These are phyloP conservation scores for Rubia tinctorum DNA, from an alignment of 305 asterid species.

Conservation along the genomic window DNA sequence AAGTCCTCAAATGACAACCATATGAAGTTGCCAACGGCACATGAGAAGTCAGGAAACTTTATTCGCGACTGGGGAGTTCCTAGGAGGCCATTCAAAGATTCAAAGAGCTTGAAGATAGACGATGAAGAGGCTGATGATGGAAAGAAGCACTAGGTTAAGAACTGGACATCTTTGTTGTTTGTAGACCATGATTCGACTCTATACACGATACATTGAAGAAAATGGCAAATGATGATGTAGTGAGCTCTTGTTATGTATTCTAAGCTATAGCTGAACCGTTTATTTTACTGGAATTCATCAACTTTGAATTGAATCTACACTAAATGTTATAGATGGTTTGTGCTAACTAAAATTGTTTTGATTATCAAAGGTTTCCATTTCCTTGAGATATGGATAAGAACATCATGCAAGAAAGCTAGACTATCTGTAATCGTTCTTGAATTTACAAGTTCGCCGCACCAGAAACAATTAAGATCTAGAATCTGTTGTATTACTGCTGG, in stretches of 20 bases:
- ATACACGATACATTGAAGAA: neutral
- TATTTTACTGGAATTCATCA: neutral
- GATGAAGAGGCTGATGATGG: slow-evolving; percentile 33
- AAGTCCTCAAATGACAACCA: slow-evolving; percentile 23
- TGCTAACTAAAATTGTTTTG: neutral
- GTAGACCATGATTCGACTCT: slow-evolving; percentile 9
- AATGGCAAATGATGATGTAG: neutral
- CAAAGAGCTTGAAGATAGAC: slow-evolving; percentile 36
- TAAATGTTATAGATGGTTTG: neutral
- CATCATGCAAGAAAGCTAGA: neutral
- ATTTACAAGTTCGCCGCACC: neutral
- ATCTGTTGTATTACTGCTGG: slow-evolving; percentile 11
- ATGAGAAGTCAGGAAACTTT: slow-evolving; percentile 40
- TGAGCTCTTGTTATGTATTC: neutral
- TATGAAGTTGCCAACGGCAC: slow-evolving; percentile 54
- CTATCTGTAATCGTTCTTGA: neutral
- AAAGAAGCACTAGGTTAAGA: slow-evolving; percentile 28
- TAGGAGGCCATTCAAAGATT: slow-evolving; percentile 35
- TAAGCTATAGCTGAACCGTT: neutral
- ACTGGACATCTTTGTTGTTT: neutral
- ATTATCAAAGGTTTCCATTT: neutral
- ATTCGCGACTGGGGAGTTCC: slow-evolving; percentile 42
- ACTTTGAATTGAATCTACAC: neutral
- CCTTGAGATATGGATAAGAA: too few relatives aligned
- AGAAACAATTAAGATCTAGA: neutral